A percentile compares a stretch with the other conserved stretches of the same genome.
These are phyloP conservation scores for Saturnispora dispora DNA, from an alignment of 805 yeast species.

Conservation along the genomic window DNA sequence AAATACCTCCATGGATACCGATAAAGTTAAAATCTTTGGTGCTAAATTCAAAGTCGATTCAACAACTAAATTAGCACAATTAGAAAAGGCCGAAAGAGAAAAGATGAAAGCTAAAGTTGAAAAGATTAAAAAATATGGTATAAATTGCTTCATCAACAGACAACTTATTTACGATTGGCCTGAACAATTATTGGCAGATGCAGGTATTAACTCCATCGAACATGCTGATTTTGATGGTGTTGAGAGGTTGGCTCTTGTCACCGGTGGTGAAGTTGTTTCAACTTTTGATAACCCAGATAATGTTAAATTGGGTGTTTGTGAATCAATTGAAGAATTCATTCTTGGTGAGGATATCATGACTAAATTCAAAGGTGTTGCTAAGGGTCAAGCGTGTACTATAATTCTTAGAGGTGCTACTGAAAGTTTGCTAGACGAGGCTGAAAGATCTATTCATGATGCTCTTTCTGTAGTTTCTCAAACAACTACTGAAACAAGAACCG, in stretches of 20 bases:
- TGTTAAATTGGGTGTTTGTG: slow-evolving; percentile 83
- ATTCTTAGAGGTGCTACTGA: slow-evolving; percentile 97
- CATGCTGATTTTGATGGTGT: slow-evolving; percentile 98
- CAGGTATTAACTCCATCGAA: slow-evolving; percentile 84
- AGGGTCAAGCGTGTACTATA: slow-evolving; percentile 93
- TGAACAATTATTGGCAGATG: slow-evolving; percentile 85
- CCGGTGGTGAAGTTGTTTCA: slow-evolving; percentile 97
- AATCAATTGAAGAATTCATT: slow-evolving; percentile 78
- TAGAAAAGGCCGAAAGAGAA: slow-evolving; percentile 64
- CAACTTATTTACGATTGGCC: slow-evolving; percentile 98
- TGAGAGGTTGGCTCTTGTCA: slow-evolving; percentile 89
- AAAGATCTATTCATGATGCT: slow-evolving; percentile 94
- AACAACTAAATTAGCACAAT: slow-evolving; percentile 72
- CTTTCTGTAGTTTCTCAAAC: slow-evolving; percentile 92
- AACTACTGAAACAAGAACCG: slow-evolving; percentile 83
- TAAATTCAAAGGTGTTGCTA: slow-evolving; percentile 90
- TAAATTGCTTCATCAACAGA: slow-evolving; percentile 87
- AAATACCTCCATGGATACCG: slow-evolving; percentile 94
- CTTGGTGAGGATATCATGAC: slow-evolving; percentile 90
- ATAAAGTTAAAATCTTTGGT: slow-evolving; percentile 94
- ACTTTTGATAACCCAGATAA: slow-evolving; percentile 89
- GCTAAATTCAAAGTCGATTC: slow-evolving; percentile 96
- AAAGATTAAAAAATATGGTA: slow-evolving; percentile 71
- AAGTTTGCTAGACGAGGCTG: slow-evolving; percentile 96
- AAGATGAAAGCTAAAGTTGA: slow-evolving; percentile 88